Evolutionary conservation across 2,329 filamentous ascomycete genomes (phyloP), one percentile per base, ranked within the genome.

Genomic region (Pezicula neosporulosa): DNA sequence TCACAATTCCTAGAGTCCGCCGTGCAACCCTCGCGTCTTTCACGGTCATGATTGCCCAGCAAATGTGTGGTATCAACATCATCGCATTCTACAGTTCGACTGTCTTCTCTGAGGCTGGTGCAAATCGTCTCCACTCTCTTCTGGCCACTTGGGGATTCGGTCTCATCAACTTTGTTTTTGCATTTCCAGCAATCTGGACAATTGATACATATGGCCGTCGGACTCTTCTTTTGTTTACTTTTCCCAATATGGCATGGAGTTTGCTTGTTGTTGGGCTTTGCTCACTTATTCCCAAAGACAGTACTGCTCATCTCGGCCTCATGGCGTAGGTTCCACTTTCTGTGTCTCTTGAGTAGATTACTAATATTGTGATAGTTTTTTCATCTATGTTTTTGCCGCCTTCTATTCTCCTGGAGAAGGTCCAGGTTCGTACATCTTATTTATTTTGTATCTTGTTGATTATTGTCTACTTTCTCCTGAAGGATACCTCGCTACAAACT

Each of bases 11-110:
- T 1, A 80, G 87, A 44, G 74, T 88, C 10, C 80, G 85, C 13
- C 79, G 86, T 38, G 90, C 90, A 3, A 92, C 85, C 3, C 76
- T 88, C 28, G 90, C 89, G 6, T 87, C 89, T 1, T 88, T 85
- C 57, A 82, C 83, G 1, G 88, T 93, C 58, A 95, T 95, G 90
- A 83, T 65, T 46, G 61, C 60, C 1, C 63, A 66, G 48, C 63
- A 66, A 35, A 66, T 66, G 58, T 65, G 47, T 53, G 47, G 55
- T 50, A 36, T 53, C 54, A 49, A 49, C 63, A 86, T 89, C 49
- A 85, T 90, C 49, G 82, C 85, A 1, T 90, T 90, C 66, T 90
- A 90, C 68, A 85, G 80, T 1, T 83, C 81, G 0, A 84, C 81
- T 8, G 71, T 83, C 6, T 83, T 83, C 59, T 60, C 67, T 28